Conservation (phyloP, 1,139 yeast species). For the Pichia sp. region DNA sequence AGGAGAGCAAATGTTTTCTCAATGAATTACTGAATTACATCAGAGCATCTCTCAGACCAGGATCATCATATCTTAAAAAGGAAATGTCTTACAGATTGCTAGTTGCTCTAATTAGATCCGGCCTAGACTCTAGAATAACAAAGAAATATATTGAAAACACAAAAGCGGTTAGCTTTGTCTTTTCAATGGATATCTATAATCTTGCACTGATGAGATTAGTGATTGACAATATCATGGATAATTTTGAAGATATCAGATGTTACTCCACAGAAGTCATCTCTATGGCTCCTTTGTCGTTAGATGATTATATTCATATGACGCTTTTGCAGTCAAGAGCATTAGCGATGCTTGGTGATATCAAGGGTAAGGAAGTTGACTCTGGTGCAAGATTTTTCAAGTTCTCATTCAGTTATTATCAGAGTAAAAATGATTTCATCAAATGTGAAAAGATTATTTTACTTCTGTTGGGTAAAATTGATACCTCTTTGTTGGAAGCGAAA, state of each 20-base stretch:
- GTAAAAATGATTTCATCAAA: slow-evolving; percentile 21
- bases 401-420: slow-evolving; percentile 32
- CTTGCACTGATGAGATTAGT: slow-evolving; percentile 41
- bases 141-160: slow-evolving; percentile 36
- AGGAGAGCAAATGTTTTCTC: slow-evolving; percentile 39
- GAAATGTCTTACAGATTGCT: slow-evolving; percentile 50
- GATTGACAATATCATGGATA: slow-evolving; percentile 59
- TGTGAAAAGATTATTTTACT: slow-evolving; percentile 32
- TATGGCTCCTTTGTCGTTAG: slow-evolving; percentile 41
- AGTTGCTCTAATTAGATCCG: slow-evolving; percentile 46
- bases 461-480: slow-evolving; percentile 33
- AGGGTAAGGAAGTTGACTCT: slow-evolving; percentile 75
- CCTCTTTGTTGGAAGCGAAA: slow-evolving; percentile 31
- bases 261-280: slow-evolving; percentile 45
- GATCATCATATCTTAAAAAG: slow-evolving; percentile 62
- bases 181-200: slow-evolving; percentile 41
- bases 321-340: slow-evolving; percentile 38
- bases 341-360: slow-evolving; percentile 46
- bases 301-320: slow-evolving; percentile 30
- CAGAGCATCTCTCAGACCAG: slow-evolving; percentile 46
- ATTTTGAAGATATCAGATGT: slow-evolving; percentile 71
- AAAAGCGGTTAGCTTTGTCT: slow-evolving; percentile 43
- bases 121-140: slow-evolving; percentile 47
- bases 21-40: slow-evolving; percentile 35
- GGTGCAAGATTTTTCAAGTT: slow-evolving; percentile 68